Evolutionary conservation across 495 filamentous ascomycete species (phyloP).

Genomic region (Hyaloscypha bicolor): DNA sequence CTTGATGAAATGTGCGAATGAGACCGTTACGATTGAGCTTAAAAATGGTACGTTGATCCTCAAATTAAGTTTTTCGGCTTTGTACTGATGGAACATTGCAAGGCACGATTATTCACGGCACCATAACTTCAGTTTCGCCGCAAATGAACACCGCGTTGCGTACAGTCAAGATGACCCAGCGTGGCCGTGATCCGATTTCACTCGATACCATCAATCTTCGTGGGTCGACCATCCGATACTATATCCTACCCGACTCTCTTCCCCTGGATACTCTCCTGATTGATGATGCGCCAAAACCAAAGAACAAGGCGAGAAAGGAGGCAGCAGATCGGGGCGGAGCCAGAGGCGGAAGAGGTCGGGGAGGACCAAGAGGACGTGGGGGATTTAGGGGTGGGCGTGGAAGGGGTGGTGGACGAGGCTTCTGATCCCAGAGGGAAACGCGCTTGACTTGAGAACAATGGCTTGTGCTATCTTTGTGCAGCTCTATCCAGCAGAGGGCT

Average conservation of each 20-base stretch:
- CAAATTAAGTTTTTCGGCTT: conserved; percentile 5
- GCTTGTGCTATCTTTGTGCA: conserved; percentile 6
- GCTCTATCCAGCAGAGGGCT: background rate
- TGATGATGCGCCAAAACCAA: conserved; percentile 95
- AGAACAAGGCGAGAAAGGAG: conserved; percentile 99
- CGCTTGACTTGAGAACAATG: background rate
- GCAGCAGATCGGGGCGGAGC: conserved; percentile 60
- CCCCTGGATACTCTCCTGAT: conserved; percentile 93
- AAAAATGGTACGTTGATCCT: conserved; percentile 76
- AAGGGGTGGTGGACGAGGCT: conserved; percentile 66
- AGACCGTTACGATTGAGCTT: conserved; percentile 95
- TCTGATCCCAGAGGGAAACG: conserved; percentile 34
- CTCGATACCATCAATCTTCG: conserved; percentile 97
- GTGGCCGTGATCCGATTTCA: conserved; percentile 79
- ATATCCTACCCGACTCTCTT: conserved; percentile 90
- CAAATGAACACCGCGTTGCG: conserved; percentile 96
- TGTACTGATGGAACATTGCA: conserved; percentile 11
- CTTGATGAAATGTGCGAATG: conserved; percentile 97
- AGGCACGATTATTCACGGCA: conserved; percentile 96
- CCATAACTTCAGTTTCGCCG: conserved; percentile 90
- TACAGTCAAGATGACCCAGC: conserved; percentile 91
- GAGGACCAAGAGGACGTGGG: conserved; percentile 57
- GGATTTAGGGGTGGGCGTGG: conserved; percentile 60
- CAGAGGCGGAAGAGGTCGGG: conserved; percentile 59
- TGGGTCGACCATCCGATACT: conserved; percentile 89